Conservation (phyloP, 495 filamentous ascomycete species). For the Penicillium alfredii region DNA sequence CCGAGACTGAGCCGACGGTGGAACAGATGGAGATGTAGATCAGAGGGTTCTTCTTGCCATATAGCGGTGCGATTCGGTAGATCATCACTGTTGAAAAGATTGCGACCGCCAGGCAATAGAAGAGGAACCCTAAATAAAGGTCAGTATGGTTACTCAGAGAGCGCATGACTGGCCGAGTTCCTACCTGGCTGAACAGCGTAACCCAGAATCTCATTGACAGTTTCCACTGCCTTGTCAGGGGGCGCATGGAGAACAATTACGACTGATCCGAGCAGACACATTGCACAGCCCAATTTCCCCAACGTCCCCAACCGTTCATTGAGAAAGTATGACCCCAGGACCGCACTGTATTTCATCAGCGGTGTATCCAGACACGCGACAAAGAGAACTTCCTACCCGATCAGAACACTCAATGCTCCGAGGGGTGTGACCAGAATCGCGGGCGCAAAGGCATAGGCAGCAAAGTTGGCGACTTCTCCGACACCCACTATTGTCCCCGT, state of each 20-base stretch:
- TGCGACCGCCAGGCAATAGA: constrained; percentile 71
- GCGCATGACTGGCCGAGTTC: constrained; percentile 8
- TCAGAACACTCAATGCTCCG: constrained; percentile 87
- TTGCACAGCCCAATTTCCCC: constrained; percentile 91
- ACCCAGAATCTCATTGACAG: constrained; percentile 78
- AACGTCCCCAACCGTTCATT: constrained; percentile 81
- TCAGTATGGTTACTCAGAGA: neutral
- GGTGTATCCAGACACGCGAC: constrained; percentile 1
- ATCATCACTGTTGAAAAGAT: constrained; percentile 91
- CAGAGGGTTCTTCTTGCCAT: constrained; percentile 91
- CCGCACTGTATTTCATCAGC: constrained; percentile 56
- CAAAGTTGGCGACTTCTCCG: constrained; percentile 93
- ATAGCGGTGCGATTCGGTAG: constrained; percentile 78
- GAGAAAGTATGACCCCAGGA: constrained; percentile 90
- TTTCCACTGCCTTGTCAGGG: constrained; percentile 81
- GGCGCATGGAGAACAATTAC: constrained; percentile 97
- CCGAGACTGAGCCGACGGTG: constrained; percentile 90
- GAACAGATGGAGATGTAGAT: constrained; percentile 97
- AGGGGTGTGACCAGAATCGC: constrained; percentile 95
- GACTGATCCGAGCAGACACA: constrained; percentile 92
- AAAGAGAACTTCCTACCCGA: constrained; percentile 52
- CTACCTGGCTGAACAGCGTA: constrained; percentile 87
- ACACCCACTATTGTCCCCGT: constrained; percentile 52
- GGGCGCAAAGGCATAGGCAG: constrained; percentile 95
- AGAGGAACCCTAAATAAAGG: constrained; percentile 62